Conservation (phyloP, 768 basidiomycete genomes). For the Mycena crocata region DNA sequence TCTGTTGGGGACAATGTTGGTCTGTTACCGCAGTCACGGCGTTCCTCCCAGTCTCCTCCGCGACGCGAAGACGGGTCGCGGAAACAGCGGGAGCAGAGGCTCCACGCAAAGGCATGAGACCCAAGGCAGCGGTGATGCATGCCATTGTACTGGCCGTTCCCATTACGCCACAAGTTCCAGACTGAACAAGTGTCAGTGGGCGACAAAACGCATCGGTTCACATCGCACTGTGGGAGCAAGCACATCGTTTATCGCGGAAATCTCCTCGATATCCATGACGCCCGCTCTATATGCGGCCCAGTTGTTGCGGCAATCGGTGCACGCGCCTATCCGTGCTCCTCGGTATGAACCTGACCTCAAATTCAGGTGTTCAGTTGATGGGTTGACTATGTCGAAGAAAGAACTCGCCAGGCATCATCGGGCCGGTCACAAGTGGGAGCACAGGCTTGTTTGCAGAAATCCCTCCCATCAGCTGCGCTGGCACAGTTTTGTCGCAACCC, state of each 20-base stretch:
- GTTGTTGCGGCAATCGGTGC: slow-evolving; percentile 33
- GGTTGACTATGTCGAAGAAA: too few species aligned
- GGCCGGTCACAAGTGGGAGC: slow-evolving; percentile 31
- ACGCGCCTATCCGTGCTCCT: slow-evolving; percentile 31
- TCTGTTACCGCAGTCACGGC: slow-evolving; percentile 28
- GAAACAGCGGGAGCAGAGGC: slow-evolving; percentile 35
- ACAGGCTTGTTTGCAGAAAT: slow-evolving; percentile 34
- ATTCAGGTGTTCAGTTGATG: too few species aligned
- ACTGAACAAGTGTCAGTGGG: slow-evolving; percentile 10
- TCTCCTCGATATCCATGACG: slow-evolving; percentile 35
- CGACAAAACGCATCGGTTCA: neutral
- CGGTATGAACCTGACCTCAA: slow-evolving; percentile 28
- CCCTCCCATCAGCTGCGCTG: slow-evolving; percentile 33
- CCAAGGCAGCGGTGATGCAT: slow-evolving; percentile 28
- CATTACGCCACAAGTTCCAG: slow-evolving; percentile 34
- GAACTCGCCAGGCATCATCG: too few species aligned
- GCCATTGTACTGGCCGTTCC: slow-evolving; percentile 36
- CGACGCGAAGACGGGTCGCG: slow-evolving; percentile 31
- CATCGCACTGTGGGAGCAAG: slow-evolving; percentile 30
- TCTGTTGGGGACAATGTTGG: slow-evolving; percentile 38
- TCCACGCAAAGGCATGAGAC: slow-evolving; percentile 33
- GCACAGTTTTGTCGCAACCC: slow-evolving; percentile 35
- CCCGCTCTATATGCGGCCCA: slow-evolving; percentile 34
- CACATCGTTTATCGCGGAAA: slow-evolving; percentile 33
- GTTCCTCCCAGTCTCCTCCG: slow-evolving; percentile 32